Percentiles rank a stretch among this genome's conserved stretches.
Conservation (phyloP, 208 protist genomes). For the Ichthyophonus hoferi region DNA sequence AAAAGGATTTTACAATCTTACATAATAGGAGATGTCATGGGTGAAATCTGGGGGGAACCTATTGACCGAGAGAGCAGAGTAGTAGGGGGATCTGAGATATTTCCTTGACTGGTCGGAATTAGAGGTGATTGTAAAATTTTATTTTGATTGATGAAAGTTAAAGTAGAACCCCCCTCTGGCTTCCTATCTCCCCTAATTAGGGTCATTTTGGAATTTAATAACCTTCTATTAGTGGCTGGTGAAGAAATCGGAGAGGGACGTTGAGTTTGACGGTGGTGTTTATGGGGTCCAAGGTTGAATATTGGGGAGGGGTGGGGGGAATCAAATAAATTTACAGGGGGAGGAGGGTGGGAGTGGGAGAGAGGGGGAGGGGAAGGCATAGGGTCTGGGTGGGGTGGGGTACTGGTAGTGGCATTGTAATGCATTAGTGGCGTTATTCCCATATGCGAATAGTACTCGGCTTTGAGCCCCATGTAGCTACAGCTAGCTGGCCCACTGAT, state of each 20-base stretch:
- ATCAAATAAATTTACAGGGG: neutral
- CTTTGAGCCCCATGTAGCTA: no score
- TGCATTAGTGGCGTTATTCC: no score
- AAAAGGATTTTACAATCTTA: no score
- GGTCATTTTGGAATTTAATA: no score
- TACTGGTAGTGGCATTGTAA: neutral
- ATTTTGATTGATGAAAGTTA: no score
- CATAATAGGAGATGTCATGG: no score
- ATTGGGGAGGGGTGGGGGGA: neutral
- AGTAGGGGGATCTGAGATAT: neutral
- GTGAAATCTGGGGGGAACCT: no score
- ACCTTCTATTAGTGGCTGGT: neutral
- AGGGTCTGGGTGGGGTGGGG: neutral
- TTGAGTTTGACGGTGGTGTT: neutral
- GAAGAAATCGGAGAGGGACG: neutral
- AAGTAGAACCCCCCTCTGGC: neutral
- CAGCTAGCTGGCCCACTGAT: no score
- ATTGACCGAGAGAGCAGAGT: no score
- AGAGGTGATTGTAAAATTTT: neutral
- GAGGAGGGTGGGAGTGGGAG: neutral
- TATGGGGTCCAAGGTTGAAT: neutral
- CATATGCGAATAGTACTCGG: no score
- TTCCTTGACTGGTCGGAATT: neutral
- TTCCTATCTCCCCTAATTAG: neutral
- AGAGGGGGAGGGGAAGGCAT: neutral